Base-by-base conservation (phyloP, 352 stramenopile species). In the Aphanomyces invadans region DNA sequence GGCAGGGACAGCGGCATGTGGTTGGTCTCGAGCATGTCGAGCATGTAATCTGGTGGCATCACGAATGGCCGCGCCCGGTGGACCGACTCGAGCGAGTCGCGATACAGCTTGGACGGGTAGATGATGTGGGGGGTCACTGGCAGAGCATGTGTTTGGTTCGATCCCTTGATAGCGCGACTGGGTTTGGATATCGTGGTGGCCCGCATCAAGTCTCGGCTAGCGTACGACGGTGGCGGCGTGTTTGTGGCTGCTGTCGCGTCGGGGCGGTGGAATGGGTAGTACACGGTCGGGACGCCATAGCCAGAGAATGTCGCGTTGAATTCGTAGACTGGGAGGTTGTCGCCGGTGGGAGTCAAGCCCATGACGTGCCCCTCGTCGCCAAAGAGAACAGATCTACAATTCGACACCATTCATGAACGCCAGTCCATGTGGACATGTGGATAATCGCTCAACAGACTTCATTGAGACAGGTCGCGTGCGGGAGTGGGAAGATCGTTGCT, bases 11-110 rank as follows among this genome's bases (percentile, higher is more conserved):
- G 44, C 12, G 84, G 82, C 84, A 91, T 92, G 32, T 71, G 72
- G n/a, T 78, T 78, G 28, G 79, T 82, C 12, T 66, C 72, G 19
- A 92, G 71, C 26, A 92, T 86, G 42, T 87, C 71, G 31, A 91
- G 72, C 78, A 92, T 92, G 60, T 90, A 75, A 17, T 78, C 72
- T 0, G 80, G 74, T 17, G 70, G 69, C 26, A 92, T 71, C 3
- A 92, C 70, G 36, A 78, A 55, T 0, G 59, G 55, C 0, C 70
- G 56, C 0, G 65, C 19, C 4, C 65, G 69, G 25, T 33, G 25
- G 17, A 4, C 19, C 3, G 49, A 32, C 44, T 55, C 23, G 17
- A 62, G 55, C 60, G 60, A 55, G 4, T 44, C 42, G 12, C 32
- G 28, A 44, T 59, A 67, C 38, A 67, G 44, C 32, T 59, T 59